phyloP scores from a whole-genome alignment of 306 rosid species.

The Corylus avellana region DNA sequence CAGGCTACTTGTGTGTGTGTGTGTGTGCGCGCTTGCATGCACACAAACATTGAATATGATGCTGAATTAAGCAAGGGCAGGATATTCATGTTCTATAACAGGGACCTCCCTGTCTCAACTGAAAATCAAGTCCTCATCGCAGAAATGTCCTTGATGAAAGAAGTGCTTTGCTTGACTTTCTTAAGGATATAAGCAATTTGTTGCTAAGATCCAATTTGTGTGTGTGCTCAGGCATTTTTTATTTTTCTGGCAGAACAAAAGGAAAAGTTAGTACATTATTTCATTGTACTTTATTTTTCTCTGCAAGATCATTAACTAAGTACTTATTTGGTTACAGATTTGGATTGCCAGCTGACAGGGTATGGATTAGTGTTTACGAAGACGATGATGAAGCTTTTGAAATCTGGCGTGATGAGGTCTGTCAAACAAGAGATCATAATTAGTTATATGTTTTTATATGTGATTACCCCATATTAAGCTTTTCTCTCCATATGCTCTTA shows the following conservation, averaged over 20 bases:
- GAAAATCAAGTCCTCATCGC: background rate
- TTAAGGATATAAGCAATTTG: constrained; percentile 5
- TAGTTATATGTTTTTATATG: background rate
- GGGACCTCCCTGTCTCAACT: background rate
- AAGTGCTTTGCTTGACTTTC: background rate
- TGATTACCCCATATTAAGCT: background rate
- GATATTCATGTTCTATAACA: background rate
- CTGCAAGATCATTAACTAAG: background rate
- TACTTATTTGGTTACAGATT: constrained; percentile 47
- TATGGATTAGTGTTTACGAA: constrained; percentile 87
- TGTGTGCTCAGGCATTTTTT: background rate
- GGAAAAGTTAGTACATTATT: constrained; percentile 6
- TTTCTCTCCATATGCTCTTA: background rate
- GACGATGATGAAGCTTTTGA: constrained; percentile 79
- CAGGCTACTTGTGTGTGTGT: background rate
- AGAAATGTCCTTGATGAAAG: background rate
- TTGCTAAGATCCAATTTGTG: background rate
- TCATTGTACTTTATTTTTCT: constrained; percentile 4
- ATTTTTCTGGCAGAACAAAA: background rate
- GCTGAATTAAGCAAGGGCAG: background rate
- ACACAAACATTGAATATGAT: background rate
- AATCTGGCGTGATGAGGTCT: constrained; percentile 78
- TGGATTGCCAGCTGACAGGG: constrained; percentile 66
- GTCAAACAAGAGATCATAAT: constrained; percentile 16
- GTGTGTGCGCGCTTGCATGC: background rate